phyloP scores from a whole-genome alignment of 208 protist species.

The Acanthamoeba polyphaga region DNA sequence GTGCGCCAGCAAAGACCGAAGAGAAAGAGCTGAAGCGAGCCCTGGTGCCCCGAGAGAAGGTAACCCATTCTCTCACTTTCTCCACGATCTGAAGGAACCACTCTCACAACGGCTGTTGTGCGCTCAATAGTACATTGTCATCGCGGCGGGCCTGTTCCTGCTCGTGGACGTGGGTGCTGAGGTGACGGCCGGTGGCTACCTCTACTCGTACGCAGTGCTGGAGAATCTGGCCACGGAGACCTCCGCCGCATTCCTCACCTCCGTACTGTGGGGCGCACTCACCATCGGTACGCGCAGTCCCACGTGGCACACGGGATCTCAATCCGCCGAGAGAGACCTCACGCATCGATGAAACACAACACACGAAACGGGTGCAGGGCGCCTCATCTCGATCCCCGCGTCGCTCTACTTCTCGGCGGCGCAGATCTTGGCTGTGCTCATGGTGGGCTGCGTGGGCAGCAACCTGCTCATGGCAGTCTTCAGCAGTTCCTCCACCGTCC shows the following conservation, averaged over 20 bases:
- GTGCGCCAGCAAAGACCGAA: not conserved
- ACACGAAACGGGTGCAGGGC: not conserved
- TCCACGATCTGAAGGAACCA: not conserved
- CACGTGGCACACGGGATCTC: not conserved
- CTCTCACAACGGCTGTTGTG: not conserved
- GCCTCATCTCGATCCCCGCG: constrained; percentile 43
- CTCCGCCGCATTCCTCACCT: constrained; percentile 54
- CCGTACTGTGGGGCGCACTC: constrained; percentile 64
- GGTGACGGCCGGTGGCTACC: constrained; percentile 62
- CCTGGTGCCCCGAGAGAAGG: not conserved
- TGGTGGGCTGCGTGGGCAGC: constrained; percentile 15
- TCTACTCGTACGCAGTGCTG: constrained; percentile 67
- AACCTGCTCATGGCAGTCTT: constrained; percentile 30
- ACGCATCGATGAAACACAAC: not conserved
- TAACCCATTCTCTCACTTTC: not conserved
- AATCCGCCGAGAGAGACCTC: not conserved
- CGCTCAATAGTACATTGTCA: constrained; percentile 41
- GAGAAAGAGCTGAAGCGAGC: not conserved
- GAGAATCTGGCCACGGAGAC: constrained; percentile 32
- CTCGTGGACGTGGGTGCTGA: constrained; percentile 67
- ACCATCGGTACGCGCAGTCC: not conserved
- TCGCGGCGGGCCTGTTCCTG: constrained; percentile 3
- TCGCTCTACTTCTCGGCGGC: constrained; percentile 71
- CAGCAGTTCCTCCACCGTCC: not conserved
- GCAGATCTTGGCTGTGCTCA: constrained; percentile 51